A percentile compares a stretch with the other conserved stretches of the same genome.
phyloP scores from a whole-genome alignment of 768 basidiomycete genomes.

The Russula vinacea region DNA sequence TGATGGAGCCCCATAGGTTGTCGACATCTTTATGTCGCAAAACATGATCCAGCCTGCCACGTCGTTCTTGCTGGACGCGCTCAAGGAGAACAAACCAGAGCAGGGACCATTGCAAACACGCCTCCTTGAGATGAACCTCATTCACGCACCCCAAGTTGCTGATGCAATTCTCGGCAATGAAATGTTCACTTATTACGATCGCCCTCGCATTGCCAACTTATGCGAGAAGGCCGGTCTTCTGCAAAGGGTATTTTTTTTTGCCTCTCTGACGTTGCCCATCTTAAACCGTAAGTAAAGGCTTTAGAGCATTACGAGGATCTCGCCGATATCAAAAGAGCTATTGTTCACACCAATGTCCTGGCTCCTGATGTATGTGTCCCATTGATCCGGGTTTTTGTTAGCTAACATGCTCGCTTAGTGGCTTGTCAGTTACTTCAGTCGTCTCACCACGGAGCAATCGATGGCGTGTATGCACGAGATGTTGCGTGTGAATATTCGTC shows the following conservation, averaged over 20 bases:
- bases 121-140: conserved; percentile 94
- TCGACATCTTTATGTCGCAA: conserved; percentile 99
- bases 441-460: conserved; percentile 94
- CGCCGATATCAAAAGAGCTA: conserved; percentile 97
- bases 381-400: not conserved
- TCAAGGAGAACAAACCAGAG: conserved; percentile 98
- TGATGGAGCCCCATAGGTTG: conserved; percentile 53
- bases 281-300: conserved; percentile 53
- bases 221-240: conserved; percentile 97
- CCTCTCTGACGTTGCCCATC: not conserved
- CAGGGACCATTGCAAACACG: conserved; percentile 95
- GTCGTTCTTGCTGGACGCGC: conserved; percentile 92
- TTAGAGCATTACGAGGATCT: conserved; percentile 98
- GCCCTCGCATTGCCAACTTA: conserved; percentile 93
- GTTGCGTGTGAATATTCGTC: conserved; percentile 94
- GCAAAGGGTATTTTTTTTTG: conserved; percentile 62
- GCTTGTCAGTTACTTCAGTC: conserved; percentile 96
- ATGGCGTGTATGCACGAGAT: conserved; percentile 96
- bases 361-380: conserved; percentile 65
- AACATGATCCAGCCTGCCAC: conserved; percentile 99
- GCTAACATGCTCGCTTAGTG: conserved; percentile 50
- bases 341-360: conserved; percentile 86
- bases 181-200: conserved; percentile 97
- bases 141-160: conserved; percentile 97
- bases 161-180: conserved; percentile 99